Conservation (phyloP, 2,329 filamentous ascomycete species). For the Fusarium heterosporum region DNA sequence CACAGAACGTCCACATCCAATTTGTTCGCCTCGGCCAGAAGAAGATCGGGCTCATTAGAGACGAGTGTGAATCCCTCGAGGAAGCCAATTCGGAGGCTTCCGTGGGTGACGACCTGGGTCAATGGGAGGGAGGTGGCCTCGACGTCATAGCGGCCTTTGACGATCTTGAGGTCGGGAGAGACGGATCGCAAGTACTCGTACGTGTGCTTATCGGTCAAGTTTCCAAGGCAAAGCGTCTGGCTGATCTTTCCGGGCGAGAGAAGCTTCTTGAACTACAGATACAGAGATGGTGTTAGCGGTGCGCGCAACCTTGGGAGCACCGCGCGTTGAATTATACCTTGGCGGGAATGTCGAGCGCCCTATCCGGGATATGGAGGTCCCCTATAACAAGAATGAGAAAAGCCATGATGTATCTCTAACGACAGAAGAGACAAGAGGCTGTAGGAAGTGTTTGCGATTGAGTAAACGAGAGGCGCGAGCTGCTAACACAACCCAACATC, state of each 20-base stretch:
- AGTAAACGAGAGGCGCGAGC: conserved; percentile 38
- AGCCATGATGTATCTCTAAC: conserved; percentile 71
- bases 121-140: conserved; percentile 74
- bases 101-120: conserved; percentile 74
- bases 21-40: conserved; percentile 75
- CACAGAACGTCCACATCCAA: conserved; percentile 76
- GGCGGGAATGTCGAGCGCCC: conserved; percentile 88
- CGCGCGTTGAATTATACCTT: conserved; percentile 69
- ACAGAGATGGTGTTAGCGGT: conserved; percentile 42
- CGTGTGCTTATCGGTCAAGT: conserved; percentile 81
- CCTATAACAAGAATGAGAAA: conserved; percentile 92
- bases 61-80: conserved; percentile 76
- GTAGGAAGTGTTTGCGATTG: conserved; percentile 36
- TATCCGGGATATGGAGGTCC: conserved; percentile 93
- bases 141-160: conserved; percentile 74
- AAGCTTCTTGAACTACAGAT: conserved; percentile 81
- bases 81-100: conserved; percentile 73
- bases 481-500: conserved; percentile 43
- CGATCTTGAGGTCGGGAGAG: conserved; percentile 77
- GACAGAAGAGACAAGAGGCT: conserved; percentile 41
- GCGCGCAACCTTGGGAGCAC: conserved; percentile 27
- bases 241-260: conserved; percentile 86
- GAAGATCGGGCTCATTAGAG: conserved; percentile 73
- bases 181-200: conserved; percentile 84
- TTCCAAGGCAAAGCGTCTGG: conserved; percentile 83